These are phyloP conservation scores for Lipomyces sp. DNA, from an alignment of 805 yeast species.

Conservation along the genomic window DNA sequence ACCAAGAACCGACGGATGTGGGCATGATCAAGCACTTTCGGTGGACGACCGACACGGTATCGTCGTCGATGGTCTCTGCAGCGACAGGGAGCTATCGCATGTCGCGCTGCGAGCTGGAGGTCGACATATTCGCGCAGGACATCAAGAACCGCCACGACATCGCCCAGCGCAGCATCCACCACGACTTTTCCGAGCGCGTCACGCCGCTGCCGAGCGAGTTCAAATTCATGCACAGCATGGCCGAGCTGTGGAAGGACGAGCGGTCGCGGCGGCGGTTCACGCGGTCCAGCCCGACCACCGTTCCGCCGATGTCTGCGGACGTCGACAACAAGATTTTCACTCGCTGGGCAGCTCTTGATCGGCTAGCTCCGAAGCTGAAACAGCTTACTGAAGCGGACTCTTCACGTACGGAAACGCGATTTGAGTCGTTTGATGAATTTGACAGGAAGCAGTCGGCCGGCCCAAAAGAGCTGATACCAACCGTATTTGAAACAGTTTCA, in stretches of 20 bases:
- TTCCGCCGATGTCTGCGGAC: constrained; percentile 13
- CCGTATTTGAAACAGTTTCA: no score
- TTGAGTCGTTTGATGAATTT: no score
- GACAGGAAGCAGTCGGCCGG: no score
- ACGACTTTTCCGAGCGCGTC: constrained; percentile 44
- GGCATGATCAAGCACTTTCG: constrained; percentile 4
- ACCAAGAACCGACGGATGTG: no score
- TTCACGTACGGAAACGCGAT: background rate
- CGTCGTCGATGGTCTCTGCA: constrained; percentile 3
- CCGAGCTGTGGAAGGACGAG: constrained; percentile 56
- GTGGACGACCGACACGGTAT: constrained; percentile 12
- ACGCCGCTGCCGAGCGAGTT: constrained; percentile 15
- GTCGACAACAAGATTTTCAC: constrained; percentile 6
- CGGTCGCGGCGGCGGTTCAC: constrained; percentile 17
- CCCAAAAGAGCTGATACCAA: no score
- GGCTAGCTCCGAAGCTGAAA: constrained; percentile 1
- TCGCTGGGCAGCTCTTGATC: background rate
- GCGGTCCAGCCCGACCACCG: background rate
- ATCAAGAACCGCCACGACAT: constrained; percentile 55
- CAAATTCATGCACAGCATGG: constrained; percentile 32
- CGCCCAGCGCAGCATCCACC: constrained; percentile 49
- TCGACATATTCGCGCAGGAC: constrained; percentile 62
- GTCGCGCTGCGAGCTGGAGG: constrained; percentile 63
- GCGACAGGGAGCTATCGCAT: constrained; percentile 46
- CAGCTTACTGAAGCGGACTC: constrained; percentile 18